Base-by-base conservation (phyloP, 2,329 filamentous ascomycete species). In the Calonectria fujianensis region DNA sequence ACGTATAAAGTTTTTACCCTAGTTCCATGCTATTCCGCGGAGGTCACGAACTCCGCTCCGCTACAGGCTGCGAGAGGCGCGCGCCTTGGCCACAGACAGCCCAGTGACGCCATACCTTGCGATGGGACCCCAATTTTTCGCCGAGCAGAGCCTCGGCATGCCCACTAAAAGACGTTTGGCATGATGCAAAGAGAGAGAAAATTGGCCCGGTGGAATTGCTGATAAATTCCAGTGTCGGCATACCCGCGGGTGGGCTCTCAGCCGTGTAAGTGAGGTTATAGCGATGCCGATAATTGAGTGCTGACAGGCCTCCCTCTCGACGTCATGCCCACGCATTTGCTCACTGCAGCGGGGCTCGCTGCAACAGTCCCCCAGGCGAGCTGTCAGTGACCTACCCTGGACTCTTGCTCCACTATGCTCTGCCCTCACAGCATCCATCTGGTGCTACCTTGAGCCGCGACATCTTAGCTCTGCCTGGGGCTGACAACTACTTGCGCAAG, bases 391-490 rank as follows among this genome's bases (percentile, higher is more conserved):
- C 61, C 27, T 65, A 65, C 61, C 61, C 61, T 65, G 61, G 27
- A 65, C 39, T 29, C 7, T 16, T 61, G 20, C 57, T n/a, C 57
- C 57, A 65, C 39, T 39, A 29, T 13, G 39, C 16, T 20, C 18
- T 18, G 20, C 41, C 29, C 27, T 31, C 24, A n/a, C 51, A 48
- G 41, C 41, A 48, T 54, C 51, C 51, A 65, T 24, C 27, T 48
- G 29, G 20, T 24, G 39, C 61, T 57, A 63, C 29, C 31, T 45
- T 18, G 31, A 67, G 63, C 63, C 70, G 63, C 70, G 70, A 70
- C 72, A 70, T 61, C 70, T 63, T 52, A 32, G 31, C 72, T 70
- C 72, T 73, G 72, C 72, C 72, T 74, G 45, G 63, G 39, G 61
- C 72, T 61, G 51, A 74, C 67, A 61, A 48, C 57, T 51, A 65